A percentile compares a stretch with the other conserved stretches of the same genome.
Evolutionary conservation across 176 grass and related monocot species (phyloP).

Genomic region (Lolium rigidum): DNA sequence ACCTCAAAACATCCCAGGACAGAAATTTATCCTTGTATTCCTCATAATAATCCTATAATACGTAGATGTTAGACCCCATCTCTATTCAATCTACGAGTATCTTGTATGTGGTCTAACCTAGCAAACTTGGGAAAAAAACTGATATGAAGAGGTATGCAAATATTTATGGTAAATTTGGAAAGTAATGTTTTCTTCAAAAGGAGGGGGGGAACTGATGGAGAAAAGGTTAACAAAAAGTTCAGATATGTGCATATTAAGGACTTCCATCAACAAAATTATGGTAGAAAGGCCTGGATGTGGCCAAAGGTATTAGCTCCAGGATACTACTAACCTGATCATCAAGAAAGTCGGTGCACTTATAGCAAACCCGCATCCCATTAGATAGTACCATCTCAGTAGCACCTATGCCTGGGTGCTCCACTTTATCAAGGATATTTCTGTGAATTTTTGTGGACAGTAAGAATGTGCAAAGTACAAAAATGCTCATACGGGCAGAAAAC

Average conservation of each 20-base stretch:
- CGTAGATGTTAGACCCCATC: constrained; percentile 9
- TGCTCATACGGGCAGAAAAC: not conserved
- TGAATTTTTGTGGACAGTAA: constrained; percentile 30
- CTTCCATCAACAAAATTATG: constrained; percentile 32
- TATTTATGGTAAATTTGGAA: not conserved
- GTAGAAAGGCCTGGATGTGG: constrained; percentile 22
- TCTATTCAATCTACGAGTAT: not conserved
- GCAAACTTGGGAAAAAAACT: constrained; percentile 21
- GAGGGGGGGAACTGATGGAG: not conserved
- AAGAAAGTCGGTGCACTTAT: constrained; percentile 98
- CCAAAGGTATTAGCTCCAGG: not conserved
- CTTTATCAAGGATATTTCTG: constrained; percentile 86
- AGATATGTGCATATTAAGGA: not conserved
- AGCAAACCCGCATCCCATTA: constrained; percentile 96
- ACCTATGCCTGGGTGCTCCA: constrained; percentile 80
- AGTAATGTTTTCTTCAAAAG: not conserved
- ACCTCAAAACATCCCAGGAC: constrained; percentile 23
- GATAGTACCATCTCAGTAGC: constrained; percentile 95
- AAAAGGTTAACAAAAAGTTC: constrained; percentile 4
- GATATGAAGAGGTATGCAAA: not conserved
- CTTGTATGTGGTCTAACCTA: not conserved
- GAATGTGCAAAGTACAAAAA: constrained; percentile 18
- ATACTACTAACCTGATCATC: constrained; percentile 91
- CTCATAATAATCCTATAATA: not conserved
- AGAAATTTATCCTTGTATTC: constrained; percentile 21